Evolutionary conservation across 331 rosid species (phyloP), one percentile per base, ranked within the genome.

Genomic region (Rhamnella rubrinervis): DNA sequence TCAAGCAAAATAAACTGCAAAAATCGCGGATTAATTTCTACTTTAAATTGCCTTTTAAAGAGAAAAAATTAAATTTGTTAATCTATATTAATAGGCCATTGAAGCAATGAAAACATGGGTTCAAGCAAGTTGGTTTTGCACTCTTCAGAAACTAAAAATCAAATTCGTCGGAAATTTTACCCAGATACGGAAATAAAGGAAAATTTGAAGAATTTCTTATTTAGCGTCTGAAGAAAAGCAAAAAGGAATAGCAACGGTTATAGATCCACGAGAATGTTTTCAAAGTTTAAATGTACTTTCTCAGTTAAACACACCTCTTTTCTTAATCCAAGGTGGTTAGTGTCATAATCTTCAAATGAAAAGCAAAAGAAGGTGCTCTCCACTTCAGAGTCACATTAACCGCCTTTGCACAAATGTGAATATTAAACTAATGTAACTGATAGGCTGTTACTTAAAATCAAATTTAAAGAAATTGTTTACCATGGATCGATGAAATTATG

Each of bases 351-450:
- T 86, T 87, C 88, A 19, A 86, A 79, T 76, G 85, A 83, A 84
- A 83, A 85, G 92, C 91, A 84, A 83, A 85, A n/a, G 91, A 81
- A 76, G 78, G 81, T 85, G 77, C 82, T 85, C 87, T 83, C 87
- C 91, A 89, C 95, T 91, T 86, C 91, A 80, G 46, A 44, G 74
- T 58, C 72, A 72, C 95, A 91, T 89, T 97, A 87, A 85, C 91
- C 65, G 72, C 66, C 96, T 93, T 93, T 93, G 98, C 98, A 93
- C 87, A 84, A 93, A 89, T 67, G 73, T 75, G 83, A 85, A 81
- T 80, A 93, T 93, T 84, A 89, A 93, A 85, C 74, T 23, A 55
- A 47, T 47, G 63, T 78, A 84, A 83, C 72, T 59, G 53, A 80
- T 61, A 77, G 72, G 40, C 59, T 75, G 80, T 79, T 73, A 80